Evolutionary conservation across 768 basidiomycete species (phyloP).

Genomic region (Sporobolomyces roseus): DNA sequence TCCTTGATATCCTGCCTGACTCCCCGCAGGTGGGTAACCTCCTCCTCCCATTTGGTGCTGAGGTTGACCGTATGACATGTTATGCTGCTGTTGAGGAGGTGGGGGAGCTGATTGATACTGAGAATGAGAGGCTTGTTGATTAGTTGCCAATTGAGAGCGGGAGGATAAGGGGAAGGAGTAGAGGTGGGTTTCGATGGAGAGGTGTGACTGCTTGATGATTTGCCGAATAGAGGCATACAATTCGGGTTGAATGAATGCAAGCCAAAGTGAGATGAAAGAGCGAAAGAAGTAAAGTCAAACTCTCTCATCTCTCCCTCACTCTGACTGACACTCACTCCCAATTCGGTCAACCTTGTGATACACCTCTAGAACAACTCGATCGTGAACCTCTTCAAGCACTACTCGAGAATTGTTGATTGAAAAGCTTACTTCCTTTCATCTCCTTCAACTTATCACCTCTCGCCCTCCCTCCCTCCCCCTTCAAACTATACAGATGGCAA

Average conservation of each 20-base stretch:
- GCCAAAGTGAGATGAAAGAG: background rate
- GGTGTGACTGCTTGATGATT: background rate
- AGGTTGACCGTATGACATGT: no score
- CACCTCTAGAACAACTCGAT: no score
- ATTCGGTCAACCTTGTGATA: no score
- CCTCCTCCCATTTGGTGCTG: background rate
- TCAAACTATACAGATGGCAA: no score
- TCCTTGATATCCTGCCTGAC: background rate
- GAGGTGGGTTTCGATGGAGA: background rate
- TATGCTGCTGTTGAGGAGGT: background rate
- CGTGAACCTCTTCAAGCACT: no score
- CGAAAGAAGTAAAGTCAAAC: slow-evolving; percentile 5
- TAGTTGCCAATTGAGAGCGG: background rate
- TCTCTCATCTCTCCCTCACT: background rate
- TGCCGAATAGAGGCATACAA: slow-evolving; percentile 16
- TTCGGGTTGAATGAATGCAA: background rate
- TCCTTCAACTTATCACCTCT: background rate
- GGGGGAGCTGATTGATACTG: background rate
- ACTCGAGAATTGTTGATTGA: no score
- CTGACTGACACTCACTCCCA: no score
- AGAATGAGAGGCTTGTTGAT: background rate
- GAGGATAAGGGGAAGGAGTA: slow-evolving; percentile 1
- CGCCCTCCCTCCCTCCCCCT: slow-evolving; percentile 42
- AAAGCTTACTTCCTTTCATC: background rate
- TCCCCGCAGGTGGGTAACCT: slow-evolving; percentile 3